Conservation (phyloP, 495 filamentous ascomycete species). For the Lophium mytilinum region DNA sequence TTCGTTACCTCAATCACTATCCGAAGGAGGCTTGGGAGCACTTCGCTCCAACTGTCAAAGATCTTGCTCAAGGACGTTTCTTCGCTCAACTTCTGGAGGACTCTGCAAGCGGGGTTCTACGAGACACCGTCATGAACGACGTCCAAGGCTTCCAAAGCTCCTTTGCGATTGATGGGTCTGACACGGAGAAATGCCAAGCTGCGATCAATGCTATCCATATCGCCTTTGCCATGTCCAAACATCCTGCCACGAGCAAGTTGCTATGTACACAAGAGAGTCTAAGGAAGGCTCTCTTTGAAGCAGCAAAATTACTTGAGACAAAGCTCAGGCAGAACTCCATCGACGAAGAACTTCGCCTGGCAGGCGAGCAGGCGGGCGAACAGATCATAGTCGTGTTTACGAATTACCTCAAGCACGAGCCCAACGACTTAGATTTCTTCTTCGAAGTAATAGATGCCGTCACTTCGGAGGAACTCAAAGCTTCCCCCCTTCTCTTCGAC, state of each 20-base stretch:
- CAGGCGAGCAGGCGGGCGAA: slow-evolving; percentile 80
- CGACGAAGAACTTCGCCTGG: slow-evolving; percentile 64
- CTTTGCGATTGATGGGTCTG: slow-evolving; percentile 54
- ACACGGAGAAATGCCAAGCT: slow-evolving; percentile 56
- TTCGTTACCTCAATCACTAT: slow-evolving; percentile 90
- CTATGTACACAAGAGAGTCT: slow-evolving; percentile 68
- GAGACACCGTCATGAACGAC: slow-evolving; percentile 65
- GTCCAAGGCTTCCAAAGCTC: slow-evolving; percentile 57
- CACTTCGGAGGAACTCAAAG: slow-evolving; percentile 72
- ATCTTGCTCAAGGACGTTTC: slow-evolving; percentile 85
- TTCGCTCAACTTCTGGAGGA: slow-evolving; percentile 83
- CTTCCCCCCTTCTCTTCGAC: slow-evolving; percentile 61
- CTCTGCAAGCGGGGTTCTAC: slow-evolving; percentile 62
- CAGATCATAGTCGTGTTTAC: slow-evolving; percentile 82
- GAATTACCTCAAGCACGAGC: slow-evolving; percentile 62
- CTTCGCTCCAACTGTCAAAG: slow-evolving; percentile 64
- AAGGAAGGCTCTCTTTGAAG: slow-evolving; percentile 56
- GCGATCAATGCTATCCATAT: slow-evolving; percentile 84
- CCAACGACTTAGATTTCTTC: slow-evolving; percentile 78
- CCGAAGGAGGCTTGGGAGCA: slow-evolving; percentile 79
- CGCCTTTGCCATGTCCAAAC: slow-evolving; percentile 63
- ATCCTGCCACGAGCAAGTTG: slow-evolving; percentile 55
- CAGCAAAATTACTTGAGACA: slow-evolving; percentile 65
- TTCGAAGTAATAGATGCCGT: slow-evolving; percentile 80
- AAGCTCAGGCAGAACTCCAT: slow-evolving; percentile 62